A percentile compares a stretch with the other conserved stretches of the same genome.
Evolutionary conservation across 202 grass and related monocot genomes (phyloP).

Genomic region (Digitaria exilis): DNA sequence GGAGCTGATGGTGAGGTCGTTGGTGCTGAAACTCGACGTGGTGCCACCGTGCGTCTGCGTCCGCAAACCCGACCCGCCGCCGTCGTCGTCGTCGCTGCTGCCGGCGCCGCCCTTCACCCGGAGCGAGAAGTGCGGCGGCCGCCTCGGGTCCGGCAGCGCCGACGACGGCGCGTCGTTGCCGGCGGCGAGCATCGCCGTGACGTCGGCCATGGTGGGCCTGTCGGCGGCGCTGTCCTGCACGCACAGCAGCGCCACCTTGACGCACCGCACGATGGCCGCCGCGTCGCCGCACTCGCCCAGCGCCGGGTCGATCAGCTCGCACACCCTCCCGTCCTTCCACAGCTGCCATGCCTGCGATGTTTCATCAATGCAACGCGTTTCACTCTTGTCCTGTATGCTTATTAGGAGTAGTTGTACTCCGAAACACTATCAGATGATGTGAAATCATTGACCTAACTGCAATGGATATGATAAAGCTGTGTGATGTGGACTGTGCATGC

Average conservation of each 20-base stretch:
- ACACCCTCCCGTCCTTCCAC: conserved; percentile 49
- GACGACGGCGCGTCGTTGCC: background rate
- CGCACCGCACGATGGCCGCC: conserved; percentile 44
- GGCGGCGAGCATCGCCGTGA: conserved; percentile 56
- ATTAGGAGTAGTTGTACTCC: background rate
- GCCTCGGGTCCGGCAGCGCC: conserved; percentile 35
- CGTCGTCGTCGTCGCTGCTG: conserved; percentile 16
- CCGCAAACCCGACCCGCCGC: background rate
- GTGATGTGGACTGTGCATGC: background rate
- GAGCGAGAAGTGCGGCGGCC: conserved; percentile 48
- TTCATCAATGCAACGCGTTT: background rate
- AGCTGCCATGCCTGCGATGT: conserved; percentile 57
- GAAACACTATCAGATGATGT: background rate
- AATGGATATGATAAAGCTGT: background rate
- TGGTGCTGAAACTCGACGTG: conserved; percentile 44
- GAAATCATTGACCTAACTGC: background rate
- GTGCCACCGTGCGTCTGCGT: conserved; percentile 23
- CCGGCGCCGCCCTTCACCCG: background rate
- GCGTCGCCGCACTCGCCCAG: conserved; percentile 18
- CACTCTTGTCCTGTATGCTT: too few relatives aligned
- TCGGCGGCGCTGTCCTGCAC: conserved; percentile 75
- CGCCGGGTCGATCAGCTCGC: conserved; percentile 51
- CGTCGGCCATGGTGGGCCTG: conserved; percentile 64
- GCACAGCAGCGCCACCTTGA: conserved; percentile 74
- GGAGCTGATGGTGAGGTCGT: conserved; percentile 52